Evolutionary conservation across 139 green algal genomes (phyloP).

Genomic region (Picochlorum sp.): DNA sequence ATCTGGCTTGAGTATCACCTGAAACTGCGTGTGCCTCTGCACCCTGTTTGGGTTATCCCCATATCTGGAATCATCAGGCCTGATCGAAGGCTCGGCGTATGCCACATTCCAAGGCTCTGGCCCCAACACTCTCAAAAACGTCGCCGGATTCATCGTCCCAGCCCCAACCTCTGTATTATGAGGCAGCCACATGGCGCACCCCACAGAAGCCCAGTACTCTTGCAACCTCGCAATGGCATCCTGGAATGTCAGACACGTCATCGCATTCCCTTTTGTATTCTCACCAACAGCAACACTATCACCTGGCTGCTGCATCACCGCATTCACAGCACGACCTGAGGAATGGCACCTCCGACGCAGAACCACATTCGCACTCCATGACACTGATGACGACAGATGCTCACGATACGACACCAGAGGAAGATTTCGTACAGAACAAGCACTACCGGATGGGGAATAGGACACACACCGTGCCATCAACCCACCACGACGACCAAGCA

Average conservation of each 20-base stretch:
- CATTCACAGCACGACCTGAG: too few relatives aligned
- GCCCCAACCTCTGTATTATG: constrained; percentile 97
- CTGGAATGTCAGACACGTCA: constrained; percentile 70
- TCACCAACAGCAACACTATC: background rate
- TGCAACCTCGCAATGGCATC: constrained; percentile 81
- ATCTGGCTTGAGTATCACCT: constrained; percentile 99
- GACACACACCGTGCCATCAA: too few relatives aligned
- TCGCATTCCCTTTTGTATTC: background rate
- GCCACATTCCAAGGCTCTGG: constrained; percentile 90
- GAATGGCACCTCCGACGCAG: too few relatives aligned
- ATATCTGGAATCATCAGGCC: constrained; percentile 95
- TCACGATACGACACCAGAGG: too few relatives aligned
- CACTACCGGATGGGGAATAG: too few relatives aligned
- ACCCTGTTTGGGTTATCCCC: constrained; percentile 97
- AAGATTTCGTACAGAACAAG: too few relatives aligned
- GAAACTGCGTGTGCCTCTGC: constrained; percentile 97
- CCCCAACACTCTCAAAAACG: constrained; percentile 87
- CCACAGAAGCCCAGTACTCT: constrained; percentile 77
- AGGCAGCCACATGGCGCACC: constrained; percentile 85
- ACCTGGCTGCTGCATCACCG: too few relatives aligned
- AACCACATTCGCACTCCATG: too few relatives aligned
- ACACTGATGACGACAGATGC: too few relatives aligned
- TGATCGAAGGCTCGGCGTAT: constrained; percentile 91
- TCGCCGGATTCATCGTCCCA: constrained; percentile 99
- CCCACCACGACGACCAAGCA: too few relatives aligned